Conservation (phyloP, 2,329 filamentous ascomycete species). For the Chrysosporium queenslandicum region DNA sequence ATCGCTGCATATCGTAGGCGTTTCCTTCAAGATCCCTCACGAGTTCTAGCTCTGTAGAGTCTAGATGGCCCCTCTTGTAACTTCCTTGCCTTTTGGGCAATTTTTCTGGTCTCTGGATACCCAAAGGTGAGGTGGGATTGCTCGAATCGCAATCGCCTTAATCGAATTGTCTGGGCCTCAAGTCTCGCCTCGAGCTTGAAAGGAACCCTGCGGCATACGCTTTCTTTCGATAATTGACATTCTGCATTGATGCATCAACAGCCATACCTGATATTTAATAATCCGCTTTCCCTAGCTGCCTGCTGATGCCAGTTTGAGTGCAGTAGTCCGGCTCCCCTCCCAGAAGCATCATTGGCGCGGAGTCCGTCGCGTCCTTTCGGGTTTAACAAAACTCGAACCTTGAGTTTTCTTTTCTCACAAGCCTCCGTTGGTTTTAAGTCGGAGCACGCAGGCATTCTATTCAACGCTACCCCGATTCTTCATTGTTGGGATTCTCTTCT, state of each 20-base stretch:
- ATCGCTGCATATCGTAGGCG: constrained; percentile 44
- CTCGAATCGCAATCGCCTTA: neutral
- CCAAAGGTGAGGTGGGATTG: constrained; percentile 8
- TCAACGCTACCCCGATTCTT: neutral
- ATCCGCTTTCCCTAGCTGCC: neutral
- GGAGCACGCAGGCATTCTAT: neutral
- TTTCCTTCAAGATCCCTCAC: constrained; percentile 39
- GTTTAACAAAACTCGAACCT: constrained; percentile 4
- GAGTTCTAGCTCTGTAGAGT: constrained; percentile 37
- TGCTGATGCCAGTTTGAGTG: neutral
- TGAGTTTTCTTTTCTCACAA: neutral
- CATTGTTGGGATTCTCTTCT: neutral
- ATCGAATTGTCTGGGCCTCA: neutral
- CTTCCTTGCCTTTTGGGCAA: neutral
- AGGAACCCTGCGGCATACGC: neutral
- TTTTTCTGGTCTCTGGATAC: neutral
- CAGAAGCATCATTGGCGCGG: neutral
- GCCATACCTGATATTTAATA: neutral
- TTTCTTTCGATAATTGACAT: neutral
- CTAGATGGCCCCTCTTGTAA: neutral
- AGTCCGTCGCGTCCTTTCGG: neutral
- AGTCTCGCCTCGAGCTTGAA: neutral
- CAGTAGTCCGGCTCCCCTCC: neutral
- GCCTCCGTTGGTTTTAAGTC: neutral
- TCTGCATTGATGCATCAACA: neutral